Evolutionary conservation across 2,329 filamentous ascomycete genomes (phyloP).

Genomic region (Phialophora macrospora): DNA sequence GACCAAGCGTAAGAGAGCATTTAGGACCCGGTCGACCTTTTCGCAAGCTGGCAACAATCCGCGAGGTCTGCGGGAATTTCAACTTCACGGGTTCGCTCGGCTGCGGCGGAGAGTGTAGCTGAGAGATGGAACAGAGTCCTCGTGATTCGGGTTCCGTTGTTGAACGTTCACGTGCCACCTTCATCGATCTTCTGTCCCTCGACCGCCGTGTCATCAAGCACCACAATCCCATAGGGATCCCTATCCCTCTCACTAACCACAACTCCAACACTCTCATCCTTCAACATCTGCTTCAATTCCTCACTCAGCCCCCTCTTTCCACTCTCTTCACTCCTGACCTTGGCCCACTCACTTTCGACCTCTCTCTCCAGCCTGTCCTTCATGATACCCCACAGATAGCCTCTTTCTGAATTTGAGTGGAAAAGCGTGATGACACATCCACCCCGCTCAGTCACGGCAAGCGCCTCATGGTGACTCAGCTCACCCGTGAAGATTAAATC

Average conservation of each 20-base stretch:
- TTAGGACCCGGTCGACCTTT: no score
- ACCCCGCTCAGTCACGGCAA: slow-evolving; percentile 82
- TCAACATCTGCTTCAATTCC: slow-evolving; percentile 54
- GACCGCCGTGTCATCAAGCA: slow-evolving; percentile 40
- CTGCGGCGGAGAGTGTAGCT: neutral
- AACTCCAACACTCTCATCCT: slow-evolving; percentile 65
- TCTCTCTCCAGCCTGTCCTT: slow-evolving; percentile 65
- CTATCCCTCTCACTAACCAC: slow-evolving; percentile 77
- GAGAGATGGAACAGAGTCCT: neutral
- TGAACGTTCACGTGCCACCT: slow-evolving; percentile 34
- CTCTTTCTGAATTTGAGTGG: slow-evolving; percentile 90
- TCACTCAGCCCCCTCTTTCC: slow-evolving; percentile 42
- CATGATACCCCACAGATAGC: slow-evolving; percentile 76
- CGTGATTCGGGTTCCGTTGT: neutral
- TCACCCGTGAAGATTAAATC: slow-evolving; percentile 91
- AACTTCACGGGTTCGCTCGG: neutral
- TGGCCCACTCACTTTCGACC: slow-evolving; percentile 63
- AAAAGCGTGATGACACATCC: slow-evolving; percentile 83
- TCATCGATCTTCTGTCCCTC: slow-evolving; percentile 25
- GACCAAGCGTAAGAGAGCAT: neutral
- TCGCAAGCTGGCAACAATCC: neutral
- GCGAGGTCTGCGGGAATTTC: neutral
- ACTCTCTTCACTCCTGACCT: slow-evolving; percentile 51
- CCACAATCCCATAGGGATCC: slow-evolving; percentile 84
- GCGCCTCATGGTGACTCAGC: slow-evolving; percentile 88